A percentile compares a stretch with the other conserved stretches of the same genome.
Conservation (phyloP, 805 yeast genomes). For the Tetrapisispora phaffii region DNA sequence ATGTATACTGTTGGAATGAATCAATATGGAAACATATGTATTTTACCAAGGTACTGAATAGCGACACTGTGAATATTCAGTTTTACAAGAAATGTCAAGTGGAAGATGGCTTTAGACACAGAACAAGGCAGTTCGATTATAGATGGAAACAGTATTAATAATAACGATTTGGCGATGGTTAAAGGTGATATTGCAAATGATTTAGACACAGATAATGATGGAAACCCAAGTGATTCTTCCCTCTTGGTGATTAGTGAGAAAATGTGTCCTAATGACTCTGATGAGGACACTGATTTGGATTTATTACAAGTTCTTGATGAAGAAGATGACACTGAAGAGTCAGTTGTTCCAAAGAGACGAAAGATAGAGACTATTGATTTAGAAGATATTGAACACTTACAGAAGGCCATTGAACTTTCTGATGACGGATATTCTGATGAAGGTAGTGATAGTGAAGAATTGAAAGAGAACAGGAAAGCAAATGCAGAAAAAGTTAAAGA, state of each 20-base stretch:
- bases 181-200: background rate
- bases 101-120: background rate
- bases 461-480: slow-evolving; percentile 6
- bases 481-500: slow-evolving; percentile 11
- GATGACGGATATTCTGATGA: slow-evolving; percentile 26
- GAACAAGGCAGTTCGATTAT: background rate
- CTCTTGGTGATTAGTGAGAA: background rate
- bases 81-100: background rate
- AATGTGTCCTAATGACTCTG: background rate
- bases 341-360: background rate
- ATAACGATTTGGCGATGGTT: background rate
- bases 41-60: too few relatives aligned
- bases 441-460: background rate
- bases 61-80: too few relatives aligned
- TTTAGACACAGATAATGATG: background rate
- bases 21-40: too few relatives aligned
- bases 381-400: slow-evolving; percentile 19
- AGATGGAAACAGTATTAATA: background rate
- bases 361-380: slow-evolving; percentile 2
- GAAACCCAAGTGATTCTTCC: background rate
- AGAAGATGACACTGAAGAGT: background rate
- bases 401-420: slow-evolving; percentile 33
- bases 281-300: background rate
- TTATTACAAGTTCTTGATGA: background rate
- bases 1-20: too few relatives aligned